phyloP scores from a whole-genome alignment of 306 rosid genomes.

The Prunus mongolica region DNA sequence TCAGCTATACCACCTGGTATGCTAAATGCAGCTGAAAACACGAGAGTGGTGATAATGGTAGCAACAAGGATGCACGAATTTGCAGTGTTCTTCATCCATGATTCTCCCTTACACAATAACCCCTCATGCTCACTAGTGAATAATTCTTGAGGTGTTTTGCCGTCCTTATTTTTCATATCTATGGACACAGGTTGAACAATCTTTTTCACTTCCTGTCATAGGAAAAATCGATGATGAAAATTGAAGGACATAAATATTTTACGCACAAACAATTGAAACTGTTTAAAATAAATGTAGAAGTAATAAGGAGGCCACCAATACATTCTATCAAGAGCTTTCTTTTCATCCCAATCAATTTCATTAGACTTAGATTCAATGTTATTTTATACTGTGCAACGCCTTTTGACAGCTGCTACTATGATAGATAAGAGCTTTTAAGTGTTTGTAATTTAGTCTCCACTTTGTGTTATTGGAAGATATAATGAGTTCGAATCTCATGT shows the following conservation, averaged over 20 bases:
- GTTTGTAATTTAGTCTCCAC: too few relatives aligned
- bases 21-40: slow-evolving; percentile 44
- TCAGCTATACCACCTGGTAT: slow-evolving; percentile 42
- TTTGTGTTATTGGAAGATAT: too few relatives aligned
- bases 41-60: slow-evolving; percentile 42
- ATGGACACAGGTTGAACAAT: slow-evolving; percentile 21
- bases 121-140: slow-evolving; percentile 32
- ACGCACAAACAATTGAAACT: too few relatives aligned
- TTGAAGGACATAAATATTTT: not conserved
- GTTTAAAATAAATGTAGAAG: too few relatives aligned
- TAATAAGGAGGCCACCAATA: too few relatives aligned
- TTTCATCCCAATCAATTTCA: too few relatives aligned
- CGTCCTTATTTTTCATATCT: slow-evolving; percentile 23
- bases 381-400: too few relatives aligned
- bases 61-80: slow-evolving; percentile 46
- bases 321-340: too few relatives aligned
- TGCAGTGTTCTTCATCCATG: slow-evolving; percentile 56
- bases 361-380: too few relatives aligned
- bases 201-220: slow-evolving; percentile 45
- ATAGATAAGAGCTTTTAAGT: too few relatives aligned
- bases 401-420: too few relatives aligned
- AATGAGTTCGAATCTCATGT: too few relatives aligned
- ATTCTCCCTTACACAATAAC: slow-evolving; percentile 29
- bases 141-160: slow-evolving; percentile 28
- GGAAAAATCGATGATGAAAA: not conserved